Evolutionary conservation across 257 asterid genomes (phyloP), one percentile per base, ranked within the genome.

Genomic region (Vinca minor): DNA sequence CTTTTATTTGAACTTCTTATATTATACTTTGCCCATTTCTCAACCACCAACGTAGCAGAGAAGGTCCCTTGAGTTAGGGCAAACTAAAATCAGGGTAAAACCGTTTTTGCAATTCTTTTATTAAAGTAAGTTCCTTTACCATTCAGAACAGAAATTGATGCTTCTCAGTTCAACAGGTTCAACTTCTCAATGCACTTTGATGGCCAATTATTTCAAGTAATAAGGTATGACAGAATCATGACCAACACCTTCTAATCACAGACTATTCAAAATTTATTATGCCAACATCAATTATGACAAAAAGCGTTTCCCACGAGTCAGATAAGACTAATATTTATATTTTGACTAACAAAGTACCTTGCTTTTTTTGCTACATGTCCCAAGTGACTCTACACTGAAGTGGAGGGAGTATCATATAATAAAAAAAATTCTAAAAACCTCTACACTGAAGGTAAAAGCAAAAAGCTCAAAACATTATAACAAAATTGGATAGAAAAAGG

Each of bases 401-500:
- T n/a, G n/a, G n/a, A 49, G 28, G 3, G 3, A 25, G 0, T 20
- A 48, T 44, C 17, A 48, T 9, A 20, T n/a, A 29, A n/a, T n/a
- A n/a, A n/a, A n/a, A 0, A 48, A 48, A 48, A 5, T 21, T 34
- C 4, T 34, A 34, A 34, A 34, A 34, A 34, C 38, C 38, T 2
- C 38, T 34, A 12, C n/a, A 2, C 36, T n/a, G 10, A 26, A 14
- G 35, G n/a, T 26, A 23, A 2, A 53, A 32, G 29, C 29, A 29
- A 28, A 62, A 52, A 45, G 29, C n/a, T 35, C 3, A 18, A 6
- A 35, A 44, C 45, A 44, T 46, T 10, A 67, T 4, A 28, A 11
- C 60, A 31, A 39, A 67, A n/a, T 15, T 23, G 34, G 59, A 70
- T 10, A 47, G 50, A 67, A 21, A 69, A 31, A 17, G 1, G 9